phyloP scores from a whole-genome alignment of 202 grass and related monocot species.

The Hordeum pubiflorum region DNA sequence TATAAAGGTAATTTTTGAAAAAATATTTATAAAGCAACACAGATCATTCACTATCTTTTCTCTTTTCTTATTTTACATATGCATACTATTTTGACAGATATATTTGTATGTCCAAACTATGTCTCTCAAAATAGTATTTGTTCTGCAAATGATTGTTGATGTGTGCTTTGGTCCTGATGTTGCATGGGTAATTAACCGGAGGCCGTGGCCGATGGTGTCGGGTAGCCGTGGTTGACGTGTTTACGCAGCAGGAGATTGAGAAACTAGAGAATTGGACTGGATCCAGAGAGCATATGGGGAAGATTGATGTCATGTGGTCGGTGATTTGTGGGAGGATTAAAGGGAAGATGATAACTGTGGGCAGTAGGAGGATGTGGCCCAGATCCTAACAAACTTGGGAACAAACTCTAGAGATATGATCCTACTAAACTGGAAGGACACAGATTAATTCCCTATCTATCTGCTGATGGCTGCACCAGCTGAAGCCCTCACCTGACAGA shows the following conservation, averaged over 20 bases:
- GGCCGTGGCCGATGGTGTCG: background rate
- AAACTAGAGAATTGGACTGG: background rate
- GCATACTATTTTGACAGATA: background rate
- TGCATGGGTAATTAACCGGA: background rate
- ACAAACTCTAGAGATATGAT: no score
- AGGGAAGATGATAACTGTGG: background rate
- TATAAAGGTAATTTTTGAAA: slow-evolving; percentile 59
- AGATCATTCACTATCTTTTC: background rate
- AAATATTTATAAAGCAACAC: background rate
- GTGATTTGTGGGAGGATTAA: background rate
- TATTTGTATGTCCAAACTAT: background rate
- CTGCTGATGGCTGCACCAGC: background rate
- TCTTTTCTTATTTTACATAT: background rate
- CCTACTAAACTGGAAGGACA: background rate
- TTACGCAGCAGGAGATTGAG: background rate
- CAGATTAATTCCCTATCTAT: background rate
- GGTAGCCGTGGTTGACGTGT: background rate
- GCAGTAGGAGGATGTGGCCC: no score
- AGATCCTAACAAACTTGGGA: no score
- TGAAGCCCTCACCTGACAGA: background rate
- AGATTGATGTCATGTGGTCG: background rate
- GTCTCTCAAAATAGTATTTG: background rate
- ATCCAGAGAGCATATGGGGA: background rate
- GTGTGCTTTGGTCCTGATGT: background rate
- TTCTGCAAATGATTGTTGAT: background rate